Base-by-base conservation (phyloP, 169 alveolate species). In the Babesia caballi region DNA sequence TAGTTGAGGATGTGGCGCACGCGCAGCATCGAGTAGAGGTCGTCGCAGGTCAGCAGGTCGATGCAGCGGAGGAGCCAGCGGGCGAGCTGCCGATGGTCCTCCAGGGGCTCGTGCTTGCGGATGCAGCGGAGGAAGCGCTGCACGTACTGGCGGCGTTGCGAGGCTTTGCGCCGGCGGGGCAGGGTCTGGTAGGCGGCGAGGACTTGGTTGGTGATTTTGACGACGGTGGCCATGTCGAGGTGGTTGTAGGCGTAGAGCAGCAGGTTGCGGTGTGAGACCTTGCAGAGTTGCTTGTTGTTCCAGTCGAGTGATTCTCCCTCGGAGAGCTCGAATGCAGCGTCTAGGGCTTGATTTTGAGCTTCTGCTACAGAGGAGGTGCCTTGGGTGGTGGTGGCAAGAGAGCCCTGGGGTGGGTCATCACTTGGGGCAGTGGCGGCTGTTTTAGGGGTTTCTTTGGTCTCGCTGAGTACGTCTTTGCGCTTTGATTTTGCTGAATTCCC, bases 151-250 rank as follows among this genome's bases (percentile, higher is more conserved):
- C 60, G 28, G 4, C 87, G 60, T 25, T 69, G 76, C 8, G 56
- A 49, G 15, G 66, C 87, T 25, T 73, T 59, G 32, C 32, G 57
- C 41, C 76, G 23, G 53, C 61, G 35, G 23, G 73, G 83, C 21
- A 58, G 50, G 15, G 87, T 69, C 38, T 78, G 87, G 44, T 78
- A 78, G 4, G 83, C 66, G 11, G 87, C 87, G 8, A 78, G 61
- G 14, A 78, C 77, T 21, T 69, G 75, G 65, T 78, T 78, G 47
- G 80, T 69, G 2, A 78, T 57, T 30, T 65, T 78, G 4, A 70
- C 47, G 8, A 78, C 71, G 4, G 83, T 68, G 3, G 49, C 83
- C 59, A 69, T 66, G 30, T 67, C 83, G 15, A 69, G 40, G 23
- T 78, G 36, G 46, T 78, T 78, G 46, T 78, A 78, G 40, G 67